These are phyloP conservation scores for Xylona heveae DNA, from an alignment of 495 filamentous ascomycete genomes.

Conservation along the genomic window DNA sequence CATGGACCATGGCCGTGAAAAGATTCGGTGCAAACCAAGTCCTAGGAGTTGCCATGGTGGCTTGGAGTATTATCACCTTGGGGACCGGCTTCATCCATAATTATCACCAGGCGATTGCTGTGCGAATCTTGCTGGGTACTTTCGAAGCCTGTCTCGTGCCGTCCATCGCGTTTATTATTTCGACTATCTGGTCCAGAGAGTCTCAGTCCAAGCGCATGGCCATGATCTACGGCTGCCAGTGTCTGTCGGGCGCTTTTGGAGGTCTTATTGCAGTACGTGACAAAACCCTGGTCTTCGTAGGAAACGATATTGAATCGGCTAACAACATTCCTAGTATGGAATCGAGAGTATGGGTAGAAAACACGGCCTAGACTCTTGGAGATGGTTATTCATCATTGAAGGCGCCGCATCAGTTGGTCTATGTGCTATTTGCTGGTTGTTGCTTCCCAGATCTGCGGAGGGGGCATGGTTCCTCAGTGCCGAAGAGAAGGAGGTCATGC, in stretches of 20 bases:
- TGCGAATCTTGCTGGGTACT: conserved; percentile 5
- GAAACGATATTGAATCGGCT: too few relatives aligned
- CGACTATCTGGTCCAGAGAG: conserved; percentile 5
- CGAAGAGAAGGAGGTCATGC: conserved; percentile 6
- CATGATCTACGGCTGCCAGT: conserved; percentile 2
- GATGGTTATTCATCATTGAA: conserved; percentile 10
- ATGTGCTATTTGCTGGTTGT: conserved; percentile 4
- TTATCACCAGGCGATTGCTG: conserved; percentile 3
- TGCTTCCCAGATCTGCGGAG: conserved; percentile 5
- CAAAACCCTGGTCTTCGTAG: too few relatives aligned
- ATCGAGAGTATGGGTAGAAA: conserved; percentile 6
- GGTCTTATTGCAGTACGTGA: too few relatives aligned
- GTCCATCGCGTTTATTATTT: conserved; percentile 4
- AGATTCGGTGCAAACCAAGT: not conserved
- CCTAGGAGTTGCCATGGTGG: conserved; percentile 2
- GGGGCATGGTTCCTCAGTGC: conserved; percentile 7
- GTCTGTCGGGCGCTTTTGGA: conserved; percentile 8
- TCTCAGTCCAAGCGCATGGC: conserved; percentile 4
- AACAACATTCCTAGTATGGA: too few relatives aligned
- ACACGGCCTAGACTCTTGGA: conserved; percentile 5
- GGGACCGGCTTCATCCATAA: conserved; percentile 6
- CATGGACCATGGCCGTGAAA: conserved; percentile 3
- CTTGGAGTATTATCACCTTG: conserved; percentile 3
- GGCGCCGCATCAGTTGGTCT: conserved; percentile 6
- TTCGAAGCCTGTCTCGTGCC: conserved; percentile 7